These are phyloP conservation scores for Talaromyces sp. DNA, from an alignment of 2,329 filamentous ascomycete species.

Conservation along the genomic window DNA sequence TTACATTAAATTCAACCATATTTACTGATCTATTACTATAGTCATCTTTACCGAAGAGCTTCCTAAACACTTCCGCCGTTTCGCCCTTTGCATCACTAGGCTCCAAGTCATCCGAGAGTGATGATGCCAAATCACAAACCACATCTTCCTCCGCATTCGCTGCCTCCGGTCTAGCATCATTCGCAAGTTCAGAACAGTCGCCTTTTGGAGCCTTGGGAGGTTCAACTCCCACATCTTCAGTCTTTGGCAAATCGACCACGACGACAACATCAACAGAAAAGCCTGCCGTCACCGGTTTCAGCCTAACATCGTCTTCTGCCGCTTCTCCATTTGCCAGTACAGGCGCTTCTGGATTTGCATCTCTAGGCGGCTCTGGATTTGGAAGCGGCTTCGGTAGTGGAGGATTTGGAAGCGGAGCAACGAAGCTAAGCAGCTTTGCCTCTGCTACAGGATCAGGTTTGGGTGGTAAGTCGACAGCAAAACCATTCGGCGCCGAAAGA, in stretches of 20 bases:
- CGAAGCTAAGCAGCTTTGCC: slow-evolving; percentile 65
- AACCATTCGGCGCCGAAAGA: slow-evolving; percentile 72
- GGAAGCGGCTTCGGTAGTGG: slow-evolving; percentile 34
- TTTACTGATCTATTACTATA: slow-evolving; percentile 23
- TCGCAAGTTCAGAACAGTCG: slow-evolving; percentile 60
- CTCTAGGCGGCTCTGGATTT: slow-evolving; percentile 37
- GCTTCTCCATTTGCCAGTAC: slow-evolving; percentile 32
- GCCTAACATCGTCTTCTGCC: slow-evolving; percentile 22
- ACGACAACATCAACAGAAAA: slow-evolving; percentile 17
- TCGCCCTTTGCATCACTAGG: slow-evolving; percentile 43
- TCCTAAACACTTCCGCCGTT: slow-evolving; percentile 42
- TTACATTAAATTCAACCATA: not conserved
- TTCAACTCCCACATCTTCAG: slow-evolving; percentile 38
- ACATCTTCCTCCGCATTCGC: slow-evolving; percentile 62
- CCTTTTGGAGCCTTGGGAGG: slow-evolving; percentile 60
- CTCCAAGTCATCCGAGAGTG: slow-evolving; percentile 23
- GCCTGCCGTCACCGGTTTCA: slow-evolving; percentile 30
- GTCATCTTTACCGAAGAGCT: slow-evolving; percentile 35
- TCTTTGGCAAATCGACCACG: slow-evolving; percentile 34
- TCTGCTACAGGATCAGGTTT: slow-evolving; percentile 53
- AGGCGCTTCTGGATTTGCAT: slow-evolving; percentile 37
- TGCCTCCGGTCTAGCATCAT: slow-evolving; percentile 64
- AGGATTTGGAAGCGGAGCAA: slow-evolving; percentile 49
- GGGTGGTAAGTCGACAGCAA: slow-evolving; percentile 41
- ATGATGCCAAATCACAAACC: slow-evolving; percentile 22